Percentiles rank a stretch among this genome's conserved stretches.
Conservation (phyloP, 148 eudicot genomes). For the Simmondsia chinensis region DNA sequence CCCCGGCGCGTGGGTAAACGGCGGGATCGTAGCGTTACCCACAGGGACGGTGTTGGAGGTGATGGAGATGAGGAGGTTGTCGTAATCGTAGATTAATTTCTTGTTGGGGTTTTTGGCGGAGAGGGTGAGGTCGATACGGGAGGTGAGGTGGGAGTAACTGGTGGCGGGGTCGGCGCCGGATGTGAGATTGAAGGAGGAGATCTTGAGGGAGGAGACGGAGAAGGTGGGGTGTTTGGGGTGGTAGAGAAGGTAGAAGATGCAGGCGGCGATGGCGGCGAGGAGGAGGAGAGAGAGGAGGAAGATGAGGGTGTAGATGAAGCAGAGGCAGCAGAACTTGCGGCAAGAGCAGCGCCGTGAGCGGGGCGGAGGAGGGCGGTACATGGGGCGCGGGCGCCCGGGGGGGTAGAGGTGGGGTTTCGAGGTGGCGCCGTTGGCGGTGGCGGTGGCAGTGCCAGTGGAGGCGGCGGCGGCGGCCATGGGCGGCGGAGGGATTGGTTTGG, state of each 20-base stretch:
- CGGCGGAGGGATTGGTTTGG: no score
- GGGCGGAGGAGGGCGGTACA: neutral
- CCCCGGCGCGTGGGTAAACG: constrained; percentile 14
- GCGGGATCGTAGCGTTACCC: constrained; percentile 26
- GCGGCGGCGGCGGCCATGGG: no score
- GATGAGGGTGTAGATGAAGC: constrained; percentile 32
- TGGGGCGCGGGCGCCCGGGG: no score
- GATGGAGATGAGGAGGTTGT: constrained; percentile 20
- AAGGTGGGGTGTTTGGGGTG: constrained; percentile 55
- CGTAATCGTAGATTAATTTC: constrained; percentile 21
- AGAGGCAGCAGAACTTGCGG: constrained; percentile 31
- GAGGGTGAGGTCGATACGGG: constrained; percentile 38
- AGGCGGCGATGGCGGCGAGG: constrained; percentile 37
- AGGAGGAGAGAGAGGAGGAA: constrained; percentile 27
- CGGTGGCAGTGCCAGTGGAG: no score
- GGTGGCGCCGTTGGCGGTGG: no score
- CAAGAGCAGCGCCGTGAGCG: constrained; percentile 19
- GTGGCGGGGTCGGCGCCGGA: constrained; percentile 25
- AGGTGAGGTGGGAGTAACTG: constrained; percentile 23
- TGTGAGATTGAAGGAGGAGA: constrained; percentile 37
- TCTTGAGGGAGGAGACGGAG: constrained; percentile 36
- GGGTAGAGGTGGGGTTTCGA: constrained; percentile 5
- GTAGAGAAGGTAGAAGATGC: constrained; percentile 36
- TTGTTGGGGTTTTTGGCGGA: constrained; percentile 45
- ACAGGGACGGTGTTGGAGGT: constrained; percentile 8